These are phyloP conservation scores for Rhodamnia rubescens DNA, from an alignment of 345 rosid genomes.

Conservation along the genomic window DNA sequence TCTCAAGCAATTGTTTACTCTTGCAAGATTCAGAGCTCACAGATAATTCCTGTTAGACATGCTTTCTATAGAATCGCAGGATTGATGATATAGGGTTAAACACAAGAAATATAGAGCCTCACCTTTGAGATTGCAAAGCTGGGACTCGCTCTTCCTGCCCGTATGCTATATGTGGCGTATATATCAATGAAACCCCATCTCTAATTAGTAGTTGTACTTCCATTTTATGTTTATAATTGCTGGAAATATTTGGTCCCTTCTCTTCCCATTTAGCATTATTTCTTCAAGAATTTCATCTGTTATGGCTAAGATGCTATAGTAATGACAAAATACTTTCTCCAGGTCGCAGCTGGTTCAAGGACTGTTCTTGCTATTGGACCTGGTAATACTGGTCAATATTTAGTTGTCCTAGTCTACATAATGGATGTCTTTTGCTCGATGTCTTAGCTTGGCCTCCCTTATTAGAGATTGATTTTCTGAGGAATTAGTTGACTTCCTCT, in stretches of 20 bases:
- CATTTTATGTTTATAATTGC: not conserved
- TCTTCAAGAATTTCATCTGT: not conserved
- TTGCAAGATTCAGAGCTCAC: not conserved
- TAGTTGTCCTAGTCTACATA: not conserved
- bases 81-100: not conserved
- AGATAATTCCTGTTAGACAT: not conserved
- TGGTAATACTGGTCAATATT: conserved; percentile 20
- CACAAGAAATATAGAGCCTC: not conserved
- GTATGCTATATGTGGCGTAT: not conserved
- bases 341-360: conserved; percentile 83
- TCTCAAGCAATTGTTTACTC: not conserved
- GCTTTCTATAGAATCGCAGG: not conserved
- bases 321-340: conserved; percentile 1
- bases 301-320: not conserved
- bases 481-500: not conserved
- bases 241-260: not conserved
- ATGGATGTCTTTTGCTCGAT: not conserved
- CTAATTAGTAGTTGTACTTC: not conserved
- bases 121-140: not conserved
- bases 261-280: not conserved
- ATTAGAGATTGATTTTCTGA: not conserved
- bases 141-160: not conserved
- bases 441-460: not conserved
- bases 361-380: conserved; percentile 90
- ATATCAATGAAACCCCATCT: not conserved